phyloP scores from a whole-genome alignment of 306 rosid species.

The Trifolium fragiferum region DNA sequence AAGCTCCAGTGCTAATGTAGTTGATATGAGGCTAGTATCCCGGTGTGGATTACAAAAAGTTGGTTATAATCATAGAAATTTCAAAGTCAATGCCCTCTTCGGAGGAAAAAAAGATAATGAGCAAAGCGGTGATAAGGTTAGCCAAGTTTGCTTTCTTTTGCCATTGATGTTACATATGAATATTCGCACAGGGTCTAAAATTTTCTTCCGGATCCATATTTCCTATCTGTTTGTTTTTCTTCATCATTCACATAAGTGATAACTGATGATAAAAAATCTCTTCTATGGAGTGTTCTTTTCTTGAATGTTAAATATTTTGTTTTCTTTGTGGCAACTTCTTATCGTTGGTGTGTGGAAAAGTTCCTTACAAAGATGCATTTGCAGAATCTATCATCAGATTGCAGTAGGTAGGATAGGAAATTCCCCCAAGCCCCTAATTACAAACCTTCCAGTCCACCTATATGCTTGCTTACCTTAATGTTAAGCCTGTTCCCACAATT shows the following conservation, averaged over 20 bases:
- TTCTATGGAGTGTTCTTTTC: constrained; percentile 1
- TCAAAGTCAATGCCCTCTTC: constrained; percentile 61
- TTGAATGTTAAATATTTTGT: background rate
- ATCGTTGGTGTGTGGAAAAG: constrained; percentile 5
- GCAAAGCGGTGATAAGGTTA: constrained; percentile 71
- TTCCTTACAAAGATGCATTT: constrained; percentile 9
- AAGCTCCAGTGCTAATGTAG: constrained; percentile 51
- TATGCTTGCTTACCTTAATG: background rate
- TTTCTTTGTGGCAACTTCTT: constrained; percentile 10
- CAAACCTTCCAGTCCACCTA: background rate
- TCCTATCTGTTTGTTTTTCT: background rate
- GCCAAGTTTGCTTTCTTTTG: constrained; percentile 30
- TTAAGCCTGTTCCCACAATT: background rate
- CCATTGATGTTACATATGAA: constrained; percentile 3
- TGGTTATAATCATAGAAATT: constrained; percentile 45
- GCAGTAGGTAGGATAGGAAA: background rate
- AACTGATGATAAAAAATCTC: constrained; percentile 6
- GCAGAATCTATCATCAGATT: constrained; percentile 8
- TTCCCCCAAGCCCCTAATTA: background rate
- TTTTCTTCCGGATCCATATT: background rate
- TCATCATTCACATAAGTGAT: background rate
- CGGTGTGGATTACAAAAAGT: constrained; percentile 37
- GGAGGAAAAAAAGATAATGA: constrained; percentile 81
- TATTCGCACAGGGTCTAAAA: background rate
- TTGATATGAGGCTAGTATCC: constrained; percentile 49